Conservation (phyloP, 805 yeast species). For the Grigorovia jiainica region DNA sequence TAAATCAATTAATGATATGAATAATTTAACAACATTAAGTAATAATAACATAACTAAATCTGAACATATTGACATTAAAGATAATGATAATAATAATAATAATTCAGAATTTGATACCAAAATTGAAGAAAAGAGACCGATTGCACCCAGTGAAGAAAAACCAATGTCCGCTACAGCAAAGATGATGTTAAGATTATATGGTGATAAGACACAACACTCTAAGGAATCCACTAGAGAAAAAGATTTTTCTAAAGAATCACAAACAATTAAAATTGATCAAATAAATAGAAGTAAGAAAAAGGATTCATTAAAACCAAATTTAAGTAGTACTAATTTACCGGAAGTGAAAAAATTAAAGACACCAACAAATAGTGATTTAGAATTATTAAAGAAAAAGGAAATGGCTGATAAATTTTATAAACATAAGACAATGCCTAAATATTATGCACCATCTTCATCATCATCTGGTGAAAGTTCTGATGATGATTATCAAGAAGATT, state of each 20-base stretch:
- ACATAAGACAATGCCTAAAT: background rate
- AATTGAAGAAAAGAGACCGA: background rate
- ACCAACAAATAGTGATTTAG: constrained; percentile 1
- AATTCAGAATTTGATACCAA: background rate
- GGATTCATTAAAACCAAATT: background rate
- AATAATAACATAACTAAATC: no score
- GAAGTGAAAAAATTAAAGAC: constrained; percentile 6
- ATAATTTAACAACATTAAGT: background rate
- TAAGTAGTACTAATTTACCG: constrained; percentile 2
- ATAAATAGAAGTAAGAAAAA: background rate
- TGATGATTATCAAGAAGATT: constrained; percentile 8
- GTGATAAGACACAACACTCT: constrained; percentile 6
- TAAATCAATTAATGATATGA: background rate
- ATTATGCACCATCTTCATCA: constrained; percentile 5
- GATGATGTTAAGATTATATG: constrained; percentile 12
- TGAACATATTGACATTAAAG: no score
- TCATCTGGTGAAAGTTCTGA: constrained; percentile 1
- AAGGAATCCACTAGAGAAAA: background rate
- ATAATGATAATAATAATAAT: no score
- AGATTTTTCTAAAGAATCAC: background rate
- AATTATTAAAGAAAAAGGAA: background rate
- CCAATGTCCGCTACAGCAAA: constrained; percentile 11
- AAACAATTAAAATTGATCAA: background rate
- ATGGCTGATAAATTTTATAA: background rate
- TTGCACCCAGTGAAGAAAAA: background rate